Percentiles rank a stretch among this genome's conserved stretches.
These are phyloP conservation scores for Penicillium digitatum DNA, from an alignment of 2,329 filamentous ascomycete genomes.

Conservation along the genomic window DNA sequence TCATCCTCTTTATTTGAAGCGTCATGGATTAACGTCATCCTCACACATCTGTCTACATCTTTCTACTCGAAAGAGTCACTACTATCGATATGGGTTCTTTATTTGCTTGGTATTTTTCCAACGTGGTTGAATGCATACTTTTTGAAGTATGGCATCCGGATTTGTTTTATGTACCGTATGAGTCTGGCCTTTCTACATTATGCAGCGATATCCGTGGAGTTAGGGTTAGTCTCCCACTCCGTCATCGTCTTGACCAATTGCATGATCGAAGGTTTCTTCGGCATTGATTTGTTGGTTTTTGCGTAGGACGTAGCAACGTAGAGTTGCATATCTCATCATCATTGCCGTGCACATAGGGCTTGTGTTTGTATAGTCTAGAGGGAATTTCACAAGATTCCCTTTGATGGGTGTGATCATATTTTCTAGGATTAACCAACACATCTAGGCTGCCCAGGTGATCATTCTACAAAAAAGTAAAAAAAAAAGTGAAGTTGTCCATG, in stretches of 20 bases:
- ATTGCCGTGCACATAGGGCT: no score
- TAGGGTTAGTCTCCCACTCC: constrained; percentile 25
- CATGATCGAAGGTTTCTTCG: constrained; percentile 31
- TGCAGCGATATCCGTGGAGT: constrained; percentile 37
- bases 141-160: constrained; percentile 23
- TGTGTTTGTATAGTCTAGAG: neutral
- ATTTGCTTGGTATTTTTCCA: constrained; percentile 15
- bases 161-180: constrained; percentile 26
- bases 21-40: constrained; percentile 26
- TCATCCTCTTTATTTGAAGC: constrained; percentile 18
- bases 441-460: neutral
- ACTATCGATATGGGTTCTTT: constrained; percentile 16
- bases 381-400: neutral
- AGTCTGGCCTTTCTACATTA: constrained; percentile 28
- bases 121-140: constrained; percentile 19
- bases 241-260: constrained; percentile 31
- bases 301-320: neutral
- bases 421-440: neutral
- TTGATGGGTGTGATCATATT: neutral
- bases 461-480: neutral
- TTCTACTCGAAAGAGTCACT: constrained; percentile 11
- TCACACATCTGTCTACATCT: constrained; percentile 16
- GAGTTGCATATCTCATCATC: no score
- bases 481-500: neutral
- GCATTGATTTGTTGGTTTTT: constrained; percentile 7